phyloP scores from a whole-genome alignment of 1,284 basidiomycete genomes.

The Waitea zeae region DNA sequence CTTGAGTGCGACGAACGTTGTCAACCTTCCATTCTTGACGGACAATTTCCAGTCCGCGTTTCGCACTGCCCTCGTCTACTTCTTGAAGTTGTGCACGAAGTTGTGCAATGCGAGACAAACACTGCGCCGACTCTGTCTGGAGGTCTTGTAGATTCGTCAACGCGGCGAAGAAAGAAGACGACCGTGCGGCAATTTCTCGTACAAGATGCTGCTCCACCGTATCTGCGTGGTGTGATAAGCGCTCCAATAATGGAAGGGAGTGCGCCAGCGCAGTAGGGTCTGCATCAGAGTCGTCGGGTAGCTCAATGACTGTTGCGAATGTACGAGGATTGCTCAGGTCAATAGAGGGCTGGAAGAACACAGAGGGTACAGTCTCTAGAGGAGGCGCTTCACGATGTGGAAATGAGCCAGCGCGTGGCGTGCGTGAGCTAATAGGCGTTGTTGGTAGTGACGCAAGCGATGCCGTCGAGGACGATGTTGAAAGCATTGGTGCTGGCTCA shows the following conservation, averaged over 20 bases:
- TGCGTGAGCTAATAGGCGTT: constrained; percentile 14
- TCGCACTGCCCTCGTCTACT: constrained; percentile 65
- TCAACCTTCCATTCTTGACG: constrained; percentile 44
- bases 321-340: constrained; percentile 75
- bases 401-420: constrained; percentile 15
- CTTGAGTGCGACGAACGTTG: constrained; percentile 40
- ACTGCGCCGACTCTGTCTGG: constrained; percentile 75
- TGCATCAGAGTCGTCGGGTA: constrained; percentile 13
- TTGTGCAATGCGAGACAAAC: constrained; percentile 59
- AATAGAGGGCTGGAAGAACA: constrained; percentile 72
- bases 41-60: constrained; percentile 62
- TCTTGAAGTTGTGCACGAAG: constrained; percentile 59
- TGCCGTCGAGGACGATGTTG: too few species aligned
- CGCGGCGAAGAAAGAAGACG: constrained; percentile 91
- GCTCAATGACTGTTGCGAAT: constrained; percentile 58
- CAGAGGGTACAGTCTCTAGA: constrained; percentile 61
- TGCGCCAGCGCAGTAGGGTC: constrained; percentile 46
- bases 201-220: constrained; percentile 91
- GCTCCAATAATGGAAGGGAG: constrained; percentile 71
- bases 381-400: constrained; percentile 34
- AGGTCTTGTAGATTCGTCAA: constrained; percentile 88
- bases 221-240: constrained; percentile 85
- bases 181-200: constrained; percentile 81
- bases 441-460: too few species aligned
- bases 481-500: neutral